Percentiles rank a stretch among this genome's conserved stretches.
Evolutionary conservation across 2,329 filamentous ascomycete species (phyloP).

Genomic region (Neofusicoccum kwambonambiense): DNA sequence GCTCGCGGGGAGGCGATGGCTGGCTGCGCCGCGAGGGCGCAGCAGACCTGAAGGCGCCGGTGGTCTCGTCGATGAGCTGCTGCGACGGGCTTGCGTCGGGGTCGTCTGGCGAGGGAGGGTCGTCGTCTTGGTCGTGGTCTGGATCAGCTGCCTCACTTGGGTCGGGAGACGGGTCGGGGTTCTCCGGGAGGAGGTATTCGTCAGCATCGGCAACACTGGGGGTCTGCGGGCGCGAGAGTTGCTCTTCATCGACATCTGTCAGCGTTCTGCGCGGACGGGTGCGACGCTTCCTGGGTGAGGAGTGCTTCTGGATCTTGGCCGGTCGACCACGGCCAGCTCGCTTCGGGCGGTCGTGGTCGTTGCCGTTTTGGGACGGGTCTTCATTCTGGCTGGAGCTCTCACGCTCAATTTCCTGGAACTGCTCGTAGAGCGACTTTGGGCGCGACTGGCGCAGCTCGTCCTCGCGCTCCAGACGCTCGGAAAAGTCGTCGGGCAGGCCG

Average conservation of each 20-base stretch:
- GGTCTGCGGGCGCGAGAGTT: constrained; percentile 35
- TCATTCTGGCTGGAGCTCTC: constrained; percentile 16
- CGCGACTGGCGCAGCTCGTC: constrained; percentile 4
- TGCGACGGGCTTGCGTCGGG: constrained; percentile 16
- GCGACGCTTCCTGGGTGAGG: constrained; percentile 29
- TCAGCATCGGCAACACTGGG: constrained; percentile 30
- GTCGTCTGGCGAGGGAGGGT: neutral
- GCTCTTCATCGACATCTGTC: constrained; percentile 36
- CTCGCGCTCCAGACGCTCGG: constrained; percentile 7
- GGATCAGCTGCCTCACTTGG: constrained; percentile 16
- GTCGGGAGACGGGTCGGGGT: constrained; percentile 16
- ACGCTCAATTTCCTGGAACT: constrained; percentile 17
- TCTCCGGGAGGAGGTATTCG: constrained; percentile 25
- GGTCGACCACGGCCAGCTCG: constrained; percentile 14
- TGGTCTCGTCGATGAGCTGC: constrained; percentile 10
- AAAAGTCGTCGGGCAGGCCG: constrained; percentile 25
- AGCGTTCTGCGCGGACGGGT: constrained; percentile 35
- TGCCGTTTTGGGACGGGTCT: constrained; percentile 14
- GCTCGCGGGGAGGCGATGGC: neutral
- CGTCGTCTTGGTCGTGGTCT: constrained; percentile 23
- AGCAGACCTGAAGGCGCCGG: neutral
- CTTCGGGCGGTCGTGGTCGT: constrained; percentile 17
- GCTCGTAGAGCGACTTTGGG: constrained; percentile 15
- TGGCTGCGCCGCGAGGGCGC: neutral
- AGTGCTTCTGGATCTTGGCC: constrained; percentile 23